These are phyloP conservation scores for Shiraia sp. DNA, from an alignment of 2,329 filamentous ascomycete genomes.

Conservation along the genomic window DNA sequence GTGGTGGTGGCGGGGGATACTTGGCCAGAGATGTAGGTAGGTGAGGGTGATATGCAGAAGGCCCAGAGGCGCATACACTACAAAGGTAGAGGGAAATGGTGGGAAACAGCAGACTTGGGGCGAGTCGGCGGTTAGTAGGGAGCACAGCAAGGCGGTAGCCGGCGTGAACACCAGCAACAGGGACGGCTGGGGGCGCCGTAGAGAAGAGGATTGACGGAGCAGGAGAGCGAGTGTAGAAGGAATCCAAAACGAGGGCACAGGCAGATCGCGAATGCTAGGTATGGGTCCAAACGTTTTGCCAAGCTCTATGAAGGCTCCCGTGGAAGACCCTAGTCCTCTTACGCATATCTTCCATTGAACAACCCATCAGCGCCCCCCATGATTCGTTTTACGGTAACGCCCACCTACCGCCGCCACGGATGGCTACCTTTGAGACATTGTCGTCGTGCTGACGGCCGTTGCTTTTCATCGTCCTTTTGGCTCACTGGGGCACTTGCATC, in stretches of 20 bases:
- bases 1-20: too few species aligned
- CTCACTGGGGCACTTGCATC: constrained; percentile 4
- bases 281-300: constrained; percentile 19
- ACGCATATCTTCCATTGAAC: constrained; percentile 19
- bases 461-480: neutral
- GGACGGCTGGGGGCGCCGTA: constrained; percentile 18
- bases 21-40: constrained; percentile 17
- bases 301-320: constrained; percentile 24
- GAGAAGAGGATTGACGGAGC: constrained; percentile 17
- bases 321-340: constrained; percentile 26
- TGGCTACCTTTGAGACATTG: neutral
- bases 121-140: constrained; percentile 9
- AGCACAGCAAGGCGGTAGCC: constrained; percentile 24
- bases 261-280: constrained; percentile 15
- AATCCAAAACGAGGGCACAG: constrained; percentile 25
- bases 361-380: constrained; percentile 3
- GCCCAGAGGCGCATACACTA: constrained; percentile 40
- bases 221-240: constrained; percentile 28
- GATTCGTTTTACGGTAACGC: constrained; percentile 2
- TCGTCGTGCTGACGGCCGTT: neutral
- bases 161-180: constrained; percentile 3
- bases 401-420: constrained; percentile 1
- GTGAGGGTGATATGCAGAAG: constrained; percentile 39
- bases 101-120: constrained; percentile 16
- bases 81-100: constrained; percentile 23